phyloP scores from a whole-genome alignment of 2,329 filamentous ascomycete species.

The Drechslera avenae region DNA sequence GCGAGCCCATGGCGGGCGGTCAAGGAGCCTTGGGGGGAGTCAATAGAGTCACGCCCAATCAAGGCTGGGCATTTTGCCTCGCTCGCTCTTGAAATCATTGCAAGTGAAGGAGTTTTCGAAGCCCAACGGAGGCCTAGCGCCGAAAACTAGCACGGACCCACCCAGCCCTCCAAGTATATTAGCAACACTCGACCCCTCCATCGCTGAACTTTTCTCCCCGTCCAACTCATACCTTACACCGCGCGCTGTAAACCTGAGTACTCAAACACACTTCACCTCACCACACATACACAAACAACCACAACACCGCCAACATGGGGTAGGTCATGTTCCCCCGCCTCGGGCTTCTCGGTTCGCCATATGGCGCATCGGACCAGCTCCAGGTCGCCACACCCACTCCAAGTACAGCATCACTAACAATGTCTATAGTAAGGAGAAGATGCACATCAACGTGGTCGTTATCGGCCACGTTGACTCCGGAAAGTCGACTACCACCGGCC shows the following conservation, averaged over 20 bases:
- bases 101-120: conserved; percentile 22
- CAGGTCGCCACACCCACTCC: neutral
- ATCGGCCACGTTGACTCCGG: conserved; percentile 99
- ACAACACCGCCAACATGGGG: conserved; percentile 64
- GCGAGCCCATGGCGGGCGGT: conserved; percentile 25
- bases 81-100: conserved; percentile 15
- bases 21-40: conserved; percentile 10
- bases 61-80: conserved; percentile 13
- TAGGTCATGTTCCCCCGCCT: conserved; percentile 51
- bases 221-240: conserved; percentile 21
- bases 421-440: conserved; percentile 82
- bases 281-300: conserved; percentile 33
- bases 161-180: conserved; percentile 16
- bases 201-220: conserved; percentile 16
- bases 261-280: conserved; percentile 43
- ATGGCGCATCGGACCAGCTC: neutral
- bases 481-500: conserved; percentile 93
- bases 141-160: conserved; percentile 11
- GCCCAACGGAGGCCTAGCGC: conserved; percentile 22
- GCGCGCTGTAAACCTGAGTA: conserved; percentile 20
- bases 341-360: conserved; percentile 13
- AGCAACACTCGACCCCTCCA: conserved; percentile 14
- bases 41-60: conserved; percentile 18
- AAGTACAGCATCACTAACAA: conserved; percentile 39
- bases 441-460: conserved; percentile 94